Evolutionary conservation across 768 basidiomycete species (phyloP).

Genomic region (Panellus pusillus): DNA sequence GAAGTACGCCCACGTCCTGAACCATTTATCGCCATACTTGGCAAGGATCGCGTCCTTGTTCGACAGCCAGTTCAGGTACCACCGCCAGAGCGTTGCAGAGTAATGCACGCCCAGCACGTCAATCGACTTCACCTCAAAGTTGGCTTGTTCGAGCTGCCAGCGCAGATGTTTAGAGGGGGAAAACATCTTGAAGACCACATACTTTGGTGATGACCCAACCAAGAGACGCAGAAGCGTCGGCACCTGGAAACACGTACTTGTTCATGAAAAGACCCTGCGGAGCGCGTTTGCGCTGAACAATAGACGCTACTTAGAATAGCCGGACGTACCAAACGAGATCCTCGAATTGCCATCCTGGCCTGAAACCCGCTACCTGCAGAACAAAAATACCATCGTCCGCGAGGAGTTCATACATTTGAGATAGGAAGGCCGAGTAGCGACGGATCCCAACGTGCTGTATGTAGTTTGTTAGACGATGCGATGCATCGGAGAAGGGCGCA

Average conservation of each 20-base stretch:
- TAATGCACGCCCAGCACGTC: slow-evolving; percentile 99
- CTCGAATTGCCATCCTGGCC: slow-evolving; percentile 97
- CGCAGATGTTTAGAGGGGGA: background rate
- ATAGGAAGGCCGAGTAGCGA: slow-evolving; percentile 85
- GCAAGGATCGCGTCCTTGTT: slow-evolving; percentile 89
- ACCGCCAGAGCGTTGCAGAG: slow-evolving; percentile 83
- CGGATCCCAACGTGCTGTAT: slow-evolving; percentile 90
- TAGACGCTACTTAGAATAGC: background rate
- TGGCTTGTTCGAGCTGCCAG: slow-evolving; percentile 76
- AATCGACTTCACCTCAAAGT: slow-evolving; percentile 95
- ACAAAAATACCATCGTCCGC: slow-evolving; percentile 95
- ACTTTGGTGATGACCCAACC: slow-evolving; percentile 86
- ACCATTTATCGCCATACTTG: slow-evolving; percentile 93
- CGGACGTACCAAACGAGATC: slow-evolving; percentile 83
- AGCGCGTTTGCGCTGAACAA: background rate
- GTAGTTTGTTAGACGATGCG: background rate
- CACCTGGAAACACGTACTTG: slow-evolving; percentile 98
- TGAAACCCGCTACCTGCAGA: slow-evolving; percentile 95
- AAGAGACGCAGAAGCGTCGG: slow-evolving; percentile 93
- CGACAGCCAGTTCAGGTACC: slow-evolving; percentile 97
- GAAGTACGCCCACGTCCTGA: slow-evolving; percentile 96
- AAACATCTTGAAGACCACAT: background rate
- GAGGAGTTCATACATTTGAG: slow-evolving; percentile 89
- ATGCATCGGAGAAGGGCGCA: slow-evolving; percentile 25
- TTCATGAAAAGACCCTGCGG: slow-evolving; percentile 90